phyloP scores from a whole-genome alignment of 1,284 basidiomycete species.

The Singerocomus inundabilis region DNA sequence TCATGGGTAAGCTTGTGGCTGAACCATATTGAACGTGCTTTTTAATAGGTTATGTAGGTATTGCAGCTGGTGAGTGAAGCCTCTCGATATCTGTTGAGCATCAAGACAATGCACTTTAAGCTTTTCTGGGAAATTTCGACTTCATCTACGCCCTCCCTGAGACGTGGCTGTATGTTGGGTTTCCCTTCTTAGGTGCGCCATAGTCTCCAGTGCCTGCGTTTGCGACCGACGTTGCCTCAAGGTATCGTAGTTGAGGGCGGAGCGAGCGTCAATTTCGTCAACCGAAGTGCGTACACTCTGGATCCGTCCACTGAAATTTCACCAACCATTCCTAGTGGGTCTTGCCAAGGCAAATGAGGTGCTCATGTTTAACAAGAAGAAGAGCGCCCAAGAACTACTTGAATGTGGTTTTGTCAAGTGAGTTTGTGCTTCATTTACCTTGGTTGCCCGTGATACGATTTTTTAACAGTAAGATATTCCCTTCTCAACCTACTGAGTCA shows the following conservation, averaged over 20 bases:
- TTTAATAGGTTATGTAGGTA: constrained; percentile 42
- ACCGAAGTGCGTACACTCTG: constrained; percentile 45
- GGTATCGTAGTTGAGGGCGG: constrained; percentile 65
- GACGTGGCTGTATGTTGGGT: constrained; percentile 62
- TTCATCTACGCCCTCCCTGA: constrained; percentile 68
- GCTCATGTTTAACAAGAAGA: constrained; percentile 66
- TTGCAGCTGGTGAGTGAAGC: constrained; percentile 53
- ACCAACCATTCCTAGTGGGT: constrained; percentile 49
- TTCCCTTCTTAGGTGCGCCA: constrained; percentile 63
- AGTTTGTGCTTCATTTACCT: constrained; percentile 12
- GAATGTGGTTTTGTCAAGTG: constrained; percentile 67
- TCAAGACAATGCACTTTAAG: constrained; percentile 33
- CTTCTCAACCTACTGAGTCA: constrained; percentile 45
- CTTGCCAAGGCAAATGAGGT: constrained; percentile 66
- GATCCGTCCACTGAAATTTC: not conserved
- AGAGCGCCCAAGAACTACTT: constrained; percentile 56
- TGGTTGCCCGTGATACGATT: constrained; percentile 2
- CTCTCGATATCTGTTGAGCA: not conserved
- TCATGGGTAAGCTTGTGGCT: constrained; percentile 49
- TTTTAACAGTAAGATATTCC: constrained; percentile 55
- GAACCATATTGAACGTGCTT: not conserved
- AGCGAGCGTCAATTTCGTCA: constrained; percentile 65
- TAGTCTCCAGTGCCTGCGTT: not conserved
- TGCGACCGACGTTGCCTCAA: constrained; percentile 24
- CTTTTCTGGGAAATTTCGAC: constrained; percentile 69